Percentiles rank a stretch among this genome's conserved stretches.
These are phyloP conservation scores for Rutstroemia sydowiana DNA, from an alignment of 2,329 filamentous ascomycete genomes.

Conservation along the genomic window DNA sequence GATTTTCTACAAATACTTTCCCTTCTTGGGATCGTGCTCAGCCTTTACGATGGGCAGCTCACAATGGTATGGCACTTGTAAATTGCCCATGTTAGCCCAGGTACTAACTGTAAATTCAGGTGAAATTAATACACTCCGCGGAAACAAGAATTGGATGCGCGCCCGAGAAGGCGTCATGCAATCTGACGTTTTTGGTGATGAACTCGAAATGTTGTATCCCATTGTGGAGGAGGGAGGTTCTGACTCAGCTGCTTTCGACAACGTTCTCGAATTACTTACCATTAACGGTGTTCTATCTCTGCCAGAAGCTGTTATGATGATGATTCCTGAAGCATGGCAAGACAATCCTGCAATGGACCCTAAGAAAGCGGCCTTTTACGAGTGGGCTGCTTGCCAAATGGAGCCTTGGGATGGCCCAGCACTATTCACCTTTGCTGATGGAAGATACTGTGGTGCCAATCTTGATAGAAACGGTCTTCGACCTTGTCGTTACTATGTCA, in stretches of 20 bases:
- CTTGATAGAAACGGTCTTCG: constrained; percentile 91
- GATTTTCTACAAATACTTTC: constrained; percentile 98
- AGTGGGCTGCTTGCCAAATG: constrained; percentile 98
- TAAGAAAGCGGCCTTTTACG: constrained; percentile 93
- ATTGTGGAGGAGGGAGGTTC: constrained; percentile 96
- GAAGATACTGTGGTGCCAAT: constrained; percentile 93
- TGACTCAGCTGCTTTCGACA: constrained; percentile 95
- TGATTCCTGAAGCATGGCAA: constrained; percentile 98
- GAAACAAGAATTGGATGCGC: constrained; percentile 99
- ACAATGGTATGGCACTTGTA: constrained; percentile 61
- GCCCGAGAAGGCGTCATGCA: constrained; percentile 92
- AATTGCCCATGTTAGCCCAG: constrained; percentile 19
- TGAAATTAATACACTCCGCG: constrained; percentile 94
- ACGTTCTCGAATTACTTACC: constrained; percentile 85
- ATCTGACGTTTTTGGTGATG: constrained; percentile 85
- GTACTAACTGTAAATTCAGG: constrained; percentile 33
- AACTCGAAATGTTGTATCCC: constrained; percentile 83
- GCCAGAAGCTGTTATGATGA: constrained; percentile 94
- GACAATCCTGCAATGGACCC: constrained; percentile 88
- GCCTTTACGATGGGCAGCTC: constrained; percentile 90
- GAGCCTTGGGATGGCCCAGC: constrained; percentile 97
- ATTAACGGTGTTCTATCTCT: constrained; percentile 95
- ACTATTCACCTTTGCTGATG: constrained; percentile 94
- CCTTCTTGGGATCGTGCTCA: constrained; percentile 97
- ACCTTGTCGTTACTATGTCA: constrained; percentile 94